Evolutionary conservation across 768 basidiomycete genomes (phyloP).

Genomic region (Trichaptum fuscoviolaceum): DNA sequence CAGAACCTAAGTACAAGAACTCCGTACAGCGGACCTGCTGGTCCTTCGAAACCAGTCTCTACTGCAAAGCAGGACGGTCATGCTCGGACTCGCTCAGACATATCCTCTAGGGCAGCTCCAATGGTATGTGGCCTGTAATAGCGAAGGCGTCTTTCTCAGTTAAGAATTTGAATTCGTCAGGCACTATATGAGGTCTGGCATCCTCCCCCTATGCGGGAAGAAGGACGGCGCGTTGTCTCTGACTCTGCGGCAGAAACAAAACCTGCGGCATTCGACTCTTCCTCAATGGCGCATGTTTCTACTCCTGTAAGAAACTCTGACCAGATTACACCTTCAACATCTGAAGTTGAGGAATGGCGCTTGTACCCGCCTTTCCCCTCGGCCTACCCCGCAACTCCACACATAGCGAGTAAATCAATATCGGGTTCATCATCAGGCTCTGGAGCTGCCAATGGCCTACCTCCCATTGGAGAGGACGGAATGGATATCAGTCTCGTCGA

Average conservation of each 20-base stretch:
- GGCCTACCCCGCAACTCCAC: slow-evolving; percentile 69
- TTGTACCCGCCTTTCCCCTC: slow-evolving; percentile 72
- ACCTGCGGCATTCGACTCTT: not conserved
- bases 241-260: not conserved
- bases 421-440: slow-evolving; percentile 10
- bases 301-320: slow-evolving; percentile 8
- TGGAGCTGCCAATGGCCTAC: slow-evolving; percentile 4
- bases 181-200: slow-evolving; percentile 34
- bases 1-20: not conserved
- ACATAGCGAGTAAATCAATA: slow-evolving; percentile 26
- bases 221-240: not conserved
- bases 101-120: slow-evolving; percentile 9
- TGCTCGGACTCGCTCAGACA: slow-evolving; percentile 7
- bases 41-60: not conserved
- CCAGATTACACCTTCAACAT: slow-evolving; percentile 7
- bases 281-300: not conserved
- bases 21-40: not conserved
- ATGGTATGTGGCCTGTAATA: not conserved
- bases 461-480: not conserved
- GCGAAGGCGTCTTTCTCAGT: not conserved
- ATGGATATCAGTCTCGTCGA: not conserved
- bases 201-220: slow-evolving; percentile 37
- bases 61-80: slow-evolving; percentile 6
- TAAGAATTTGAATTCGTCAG: not conserved
- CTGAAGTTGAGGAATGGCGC: slow-evolving; percentile 56